These are phyloP conservation scores for Lizonia empirigonia DNA, from an alignment of 2,329 filamentous ascomycete species.

Conservation along the genomic window DNA sequence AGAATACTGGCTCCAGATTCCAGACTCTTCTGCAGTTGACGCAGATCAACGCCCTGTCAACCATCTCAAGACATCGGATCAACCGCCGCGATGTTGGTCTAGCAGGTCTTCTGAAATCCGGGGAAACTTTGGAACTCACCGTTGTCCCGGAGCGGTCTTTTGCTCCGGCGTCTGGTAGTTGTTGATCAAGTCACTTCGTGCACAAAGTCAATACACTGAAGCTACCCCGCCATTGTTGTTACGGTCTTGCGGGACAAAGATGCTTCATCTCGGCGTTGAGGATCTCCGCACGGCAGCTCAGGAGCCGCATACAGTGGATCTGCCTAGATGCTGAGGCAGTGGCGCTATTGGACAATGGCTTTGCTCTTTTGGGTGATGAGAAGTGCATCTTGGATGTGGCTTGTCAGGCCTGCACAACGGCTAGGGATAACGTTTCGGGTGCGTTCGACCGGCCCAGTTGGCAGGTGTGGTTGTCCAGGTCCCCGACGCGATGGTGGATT, in stretches of 20 bases:
- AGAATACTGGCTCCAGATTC: neutral
- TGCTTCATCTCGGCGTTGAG: slow-evolving; percentile 20
- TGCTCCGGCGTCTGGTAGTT: neutral
- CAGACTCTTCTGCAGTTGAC: neutral
- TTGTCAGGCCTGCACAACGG: slow-evolving; percentile 17
- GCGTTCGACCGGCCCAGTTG: slow-evolving; percentile 34
- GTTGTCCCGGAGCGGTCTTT: slow-evolving; percentile 1
- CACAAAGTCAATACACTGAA: neutral
- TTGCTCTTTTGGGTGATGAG: slow-evolving; percentile 4
- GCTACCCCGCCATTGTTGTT: slow-evolving; percentile 23
- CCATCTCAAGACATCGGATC: neutral
- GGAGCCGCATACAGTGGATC: slow-evolving; percentile 31
- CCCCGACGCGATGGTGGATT: slow-evolving; percentile 7
- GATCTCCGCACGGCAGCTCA: slow-evolving; percentile 26
- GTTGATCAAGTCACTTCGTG: neutral
- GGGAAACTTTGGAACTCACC: neutral
- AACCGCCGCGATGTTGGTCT: neutral
- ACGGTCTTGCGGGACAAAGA: slow-evolving; percentile 19
- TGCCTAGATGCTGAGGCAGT: slow-evolving; percentile 2
- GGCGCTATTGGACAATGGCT: slow-evolving; percentile 14
- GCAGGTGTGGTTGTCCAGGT: slow-evolving; percentile 15
- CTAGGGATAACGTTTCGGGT: slow-evolving; percentile 15
- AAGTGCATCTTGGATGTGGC: slow-evolving; percentile 22
- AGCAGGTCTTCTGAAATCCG: neutral
- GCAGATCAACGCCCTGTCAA: neutral